phyloP scores from a whole-genome alignment of 108 stramenopile species.

The Skeletonema potamos region DNA sequence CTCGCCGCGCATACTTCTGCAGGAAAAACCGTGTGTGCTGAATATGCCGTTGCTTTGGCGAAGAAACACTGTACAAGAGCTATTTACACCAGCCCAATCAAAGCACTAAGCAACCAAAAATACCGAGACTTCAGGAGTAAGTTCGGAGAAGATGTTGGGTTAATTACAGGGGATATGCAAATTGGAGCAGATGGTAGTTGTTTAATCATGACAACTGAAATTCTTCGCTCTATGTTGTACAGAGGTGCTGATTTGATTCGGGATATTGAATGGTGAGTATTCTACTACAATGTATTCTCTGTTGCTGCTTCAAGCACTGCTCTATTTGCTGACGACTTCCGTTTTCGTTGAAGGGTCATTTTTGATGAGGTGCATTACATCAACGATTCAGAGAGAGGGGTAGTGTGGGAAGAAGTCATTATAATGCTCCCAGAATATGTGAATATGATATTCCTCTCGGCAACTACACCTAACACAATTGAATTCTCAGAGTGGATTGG shows the following conservation, averaged over 20 bases:
- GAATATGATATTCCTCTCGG: conserved; percentile 93
- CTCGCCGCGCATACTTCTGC: conserved; percentile 95
- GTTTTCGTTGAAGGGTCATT: conserved; percentile 68
- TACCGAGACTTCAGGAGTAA: conserved; percentile 87
- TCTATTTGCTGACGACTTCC: background rate
- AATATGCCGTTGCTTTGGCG: conserved; percentile 90
- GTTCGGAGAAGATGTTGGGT: conserved; percentile 85
- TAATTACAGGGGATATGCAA: conserved; percentile 90
- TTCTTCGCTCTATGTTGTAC: conserved; percentile 89
- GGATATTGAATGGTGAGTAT: conserved; percentile 56
- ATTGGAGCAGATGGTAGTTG: conserved; percentile 74
- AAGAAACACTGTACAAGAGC: conserved; percentile 72
- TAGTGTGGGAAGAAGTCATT: conserved; percentile 96
- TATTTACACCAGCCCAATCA: conserved; percentile 94
- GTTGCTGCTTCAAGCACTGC: background rate
- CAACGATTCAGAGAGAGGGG: conserved; percentile 91
- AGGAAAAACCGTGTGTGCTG: conserved; percentile 93
- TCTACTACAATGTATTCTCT: background rate
- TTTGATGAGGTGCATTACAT: conserved; percentile 94
- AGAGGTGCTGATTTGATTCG: conserved; percentile 87
- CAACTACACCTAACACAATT: conserved; percentile 96
- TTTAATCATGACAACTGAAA: conserved; percentile 96
- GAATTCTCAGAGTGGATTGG: conserved; percentile 98
- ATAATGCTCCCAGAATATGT: conserved; percentile 95
- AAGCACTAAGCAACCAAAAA: conserved; percentile 95